Percentiles rank a stretch among this genome's conserved stretches.
These are phyloP conservation scores for Candida ovalis DNA, from an alignment of 805 yeast genomes.

Conservation along the genomic window DNA sequence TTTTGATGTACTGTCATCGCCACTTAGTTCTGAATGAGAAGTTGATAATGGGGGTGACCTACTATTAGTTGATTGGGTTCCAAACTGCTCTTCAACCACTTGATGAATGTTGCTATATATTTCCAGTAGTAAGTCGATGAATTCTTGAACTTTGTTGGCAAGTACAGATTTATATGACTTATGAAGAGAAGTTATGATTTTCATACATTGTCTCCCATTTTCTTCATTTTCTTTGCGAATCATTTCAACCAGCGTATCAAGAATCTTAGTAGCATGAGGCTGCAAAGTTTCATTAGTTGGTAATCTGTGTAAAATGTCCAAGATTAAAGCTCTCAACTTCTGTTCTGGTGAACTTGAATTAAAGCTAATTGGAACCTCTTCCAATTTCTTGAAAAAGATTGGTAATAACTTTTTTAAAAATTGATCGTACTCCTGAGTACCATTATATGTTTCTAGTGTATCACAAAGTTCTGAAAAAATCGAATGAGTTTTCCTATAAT, in stretches of 20 bases:
- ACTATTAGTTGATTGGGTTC: conserved; percentile 17
- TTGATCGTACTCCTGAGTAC: conserved; percentile 75
- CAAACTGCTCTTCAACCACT: conserved; percentile 69
- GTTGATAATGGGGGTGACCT: conserved; percentile 12
- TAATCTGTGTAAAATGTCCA: conserved; percentile 77
- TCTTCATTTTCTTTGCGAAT: conserved; percentile 86
- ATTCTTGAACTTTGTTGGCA: conserved; percentile 69
- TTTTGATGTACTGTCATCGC: conserved; percentile 41
- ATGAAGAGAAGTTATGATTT: conserved; percentile 78
- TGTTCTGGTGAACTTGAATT: conserved; percentile 64
- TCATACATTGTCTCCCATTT: conserved; percentile 89
- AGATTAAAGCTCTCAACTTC: conserved; percentile 68
- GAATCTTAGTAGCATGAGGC: conserved; percentile 58
- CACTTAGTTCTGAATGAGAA: conserved; percentile 41
- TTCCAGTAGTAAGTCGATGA: conserved; percentile 68
- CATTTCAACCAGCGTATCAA: conserved; percentile 55
- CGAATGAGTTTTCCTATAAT: conserved; percentile 59
- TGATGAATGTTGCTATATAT: conserved; percentile 78
- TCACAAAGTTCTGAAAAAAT: conserved; percentile 81
- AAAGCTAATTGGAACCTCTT: conserved; percentile 71
- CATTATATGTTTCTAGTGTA: conserved; percentile 77
- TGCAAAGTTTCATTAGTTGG: conserved; percentile 80
- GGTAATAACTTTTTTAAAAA: conserved; percentile 72
- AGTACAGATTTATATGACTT: conserved; percentile 72
- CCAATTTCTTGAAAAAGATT: conserved; percentile 57